Conservation (phyloP, 768 basidiomycete species). For the Mycena rebaudengoi region DNA sequence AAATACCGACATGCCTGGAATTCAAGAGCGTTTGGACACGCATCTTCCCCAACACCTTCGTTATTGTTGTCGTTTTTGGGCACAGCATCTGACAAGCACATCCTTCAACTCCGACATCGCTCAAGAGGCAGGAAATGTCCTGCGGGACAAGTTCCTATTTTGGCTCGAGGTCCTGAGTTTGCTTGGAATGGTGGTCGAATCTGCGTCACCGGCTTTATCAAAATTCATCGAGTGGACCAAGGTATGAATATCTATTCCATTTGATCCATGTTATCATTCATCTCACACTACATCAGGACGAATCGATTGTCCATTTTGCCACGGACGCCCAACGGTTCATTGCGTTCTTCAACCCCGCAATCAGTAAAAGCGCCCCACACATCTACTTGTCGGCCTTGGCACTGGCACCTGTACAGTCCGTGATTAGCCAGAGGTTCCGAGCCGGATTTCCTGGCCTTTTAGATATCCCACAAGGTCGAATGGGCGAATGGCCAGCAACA, state of each 20-base stretch:
- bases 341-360: conserved; percentile 31
- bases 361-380: conserved; percentile 34
- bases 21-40: background rate
- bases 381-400: too few species aligned
- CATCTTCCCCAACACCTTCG: background rate
- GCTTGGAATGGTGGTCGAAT: conserved; percentile 18
- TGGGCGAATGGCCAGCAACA: too few species aligned
- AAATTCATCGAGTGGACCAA: conserved; percentile 1
- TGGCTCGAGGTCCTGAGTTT: conserved; percentile 44
- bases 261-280: background rate
- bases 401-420: too few species aligned
- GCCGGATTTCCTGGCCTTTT: too few species aligned
- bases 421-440: too few species aligned
- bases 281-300: background rate
- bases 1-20: background rate
- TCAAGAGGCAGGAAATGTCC: background rate
- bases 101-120: background rate
- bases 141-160: conserved; percentile 35
- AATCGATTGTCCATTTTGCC: conserved; percentile 17
- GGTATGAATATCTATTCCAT: background rate
- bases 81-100: background rate
- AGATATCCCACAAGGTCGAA: too few species aligned
- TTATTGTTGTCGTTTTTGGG: background rate
- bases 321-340: conserved; percentile 35
- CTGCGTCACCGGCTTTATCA: background rate